These are phyloP conservation scores for Trichoderma sp. DNA, from an alignment of 2,329 filamentous ascomycete species.

Conservation along the genomic window DNA sequence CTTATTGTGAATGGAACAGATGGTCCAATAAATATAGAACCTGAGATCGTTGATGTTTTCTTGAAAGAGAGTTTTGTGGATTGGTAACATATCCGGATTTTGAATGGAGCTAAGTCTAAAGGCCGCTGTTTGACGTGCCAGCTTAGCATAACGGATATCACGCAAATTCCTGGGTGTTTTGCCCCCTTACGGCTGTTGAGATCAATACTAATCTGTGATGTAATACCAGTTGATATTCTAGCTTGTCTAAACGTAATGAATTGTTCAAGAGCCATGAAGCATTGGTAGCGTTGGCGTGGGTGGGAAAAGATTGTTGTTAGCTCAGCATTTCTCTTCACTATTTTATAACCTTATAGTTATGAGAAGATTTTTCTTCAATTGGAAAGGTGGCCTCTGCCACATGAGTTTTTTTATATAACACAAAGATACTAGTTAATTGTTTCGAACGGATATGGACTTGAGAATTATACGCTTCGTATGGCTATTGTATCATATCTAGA, in stretches of 20 bases:
- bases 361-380: not conserved
- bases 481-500: not conserved
- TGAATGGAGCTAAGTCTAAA: conserved; percentile 3
- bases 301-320: not conserved
- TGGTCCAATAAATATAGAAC: not conserved
- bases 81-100: not conserved
- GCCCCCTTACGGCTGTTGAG: not conserved
- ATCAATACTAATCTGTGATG: not conserved
- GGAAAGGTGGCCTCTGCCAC: not conserved
- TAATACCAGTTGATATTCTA: not conserved
- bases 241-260: not conserved
- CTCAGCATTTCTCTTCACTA: not conserved
- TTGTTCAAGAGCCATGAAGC: not conserved
- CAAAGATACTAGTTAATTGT: not conserved
- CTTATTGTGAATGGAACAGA: not conserved
- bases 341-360: too few relatives aligned
- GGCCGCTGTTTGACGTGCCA: not conserved
- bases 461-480: not conserved
- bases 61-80: not conserved
- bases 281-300: not conserved
- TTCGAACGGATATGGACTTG: not conserved
- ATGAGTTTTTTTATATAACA: not conserved
- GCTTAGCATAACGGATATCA: not conserved
- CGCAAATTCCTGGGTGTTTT: not conserved
- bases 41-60: not conserved